Percentiles rank a stretch among this genome's conserved stretches.
Evolutionary conservation across 768 basidiomycete genomes (phyloP).

Genomic region (Coprinopsis sp.): DNA sequence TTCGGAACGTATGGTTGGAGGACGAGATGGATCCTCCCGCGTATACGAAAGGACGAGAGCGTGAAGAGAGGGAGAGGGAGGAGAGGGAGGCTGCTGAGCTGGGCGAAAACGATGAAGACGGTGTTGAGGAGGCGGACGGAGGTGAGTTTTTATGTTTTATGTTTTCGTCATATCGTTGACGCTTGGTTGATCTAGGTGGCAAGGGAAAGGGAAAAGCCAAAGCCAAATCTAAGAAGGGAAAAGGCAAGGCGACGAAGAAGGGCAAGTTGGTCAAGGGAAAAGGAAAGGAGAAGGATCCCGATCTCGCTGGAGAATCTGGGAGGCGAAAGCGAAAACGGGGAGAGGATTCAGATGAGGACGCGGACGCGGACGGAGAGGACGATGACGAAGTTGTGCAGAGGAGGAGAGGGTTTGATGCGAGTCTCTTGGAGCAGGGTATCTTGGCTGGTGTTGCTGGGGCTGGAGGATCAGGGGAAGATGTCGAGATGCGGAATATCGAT

Average conservation of each 20-base stretch:
- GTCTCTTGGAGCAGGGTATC: slow-evolving; percentile 63
- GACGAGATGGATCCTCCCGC: slow-evolving; percentile 92
- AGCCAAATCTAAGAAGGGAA: slow-evolving; percentile 26
- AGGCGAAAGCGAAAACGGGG: slow-evolving; percentile 27
- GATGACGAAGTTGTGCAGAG: no score
- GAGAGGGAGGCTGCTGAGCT: slow-evolving; percentile 32
- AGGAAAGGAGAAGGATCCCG: slow-evolving; percentile 34
- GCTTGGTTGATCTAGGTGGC: slow-evolving; percentile 27
- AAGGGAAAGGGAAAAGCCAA: slow-evolving; percentile 32
- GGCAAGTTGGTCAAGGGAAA: slow-evolving; percentile 37
- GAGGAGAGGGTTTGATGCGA: slow-evolving; percentile 59
- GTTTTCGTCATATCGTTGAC: no score
- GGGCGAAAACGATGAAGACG: slow-evolving; percentile 20
- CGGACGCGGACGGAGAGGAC: slow-evolving; percentile 22
- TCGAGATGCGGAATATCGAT: slow-evolving; percentile 49
- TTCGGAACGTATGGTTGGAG: slow-evolving; percentile 85
- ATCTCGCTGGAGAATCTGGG: no score
- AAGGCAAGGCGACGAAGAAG: slow-evolving; percentile 34
- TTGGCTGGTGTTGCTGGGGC: slow-evolving; percentile 48
- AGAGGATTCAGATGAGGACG: slow-evolving; percentile 11
- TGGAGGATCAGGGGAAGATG: slow-evolving; percentile 37
- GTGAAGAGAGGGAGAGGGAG: slow-evolving; percentile 53
- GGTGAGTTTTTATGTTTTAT: no score
- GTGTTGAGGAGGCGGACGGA: no score
- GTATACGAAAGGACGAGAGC: slow-evolving; percentile 71